These are phyloP conservation scores for Lepidium aucheri DNA, from an alignment of 345 rosid genomes.

Conservation along the genomic window DNA sequence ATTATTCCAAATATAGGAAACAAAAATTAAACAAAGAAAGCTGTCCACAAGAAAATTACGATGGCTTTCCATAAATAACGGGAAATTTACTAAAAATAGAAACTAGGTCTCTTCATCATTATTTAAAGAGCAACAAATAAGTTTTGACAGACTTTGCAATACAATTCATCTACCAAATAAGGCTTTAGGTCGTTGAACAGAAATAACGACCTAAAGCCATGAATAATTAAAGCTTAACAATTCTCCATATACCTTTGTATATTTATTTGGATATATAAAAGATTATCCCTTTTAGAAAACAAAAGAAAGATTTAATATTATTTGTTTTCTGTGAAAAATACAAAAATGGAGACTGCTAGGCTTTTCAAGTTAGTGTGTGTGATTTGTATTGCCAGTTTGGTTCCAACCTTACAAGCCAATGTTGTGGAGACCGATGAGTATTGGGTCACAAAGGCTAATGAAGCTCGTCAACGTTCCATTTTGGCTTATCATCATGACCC, in stretches of 20 bases:
- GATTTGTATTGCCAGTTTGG: conserved; percentile 28
- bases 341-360: conserved; percentile 27
- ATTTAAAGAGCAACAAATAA: conserved; percentile 19
- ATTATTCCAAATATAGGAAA: conserved; percentile 17
- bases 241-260: conserved; percentile 18
- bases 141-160: conserved; percentile 19
- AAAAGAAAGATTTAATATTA: not conserved
- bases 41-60: conserved; percentile 12
- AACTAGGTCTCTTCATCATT: not conserved
- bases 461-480: conserved; percentile 25
- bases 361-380: conserved; percentile 21
- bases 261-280: conserved; percentile 4
- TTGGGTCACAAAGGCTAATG: conserved; percentile 37
- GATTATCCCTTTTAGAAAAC: conserved; percentile 14
- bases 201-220: conserved; percentile 17
- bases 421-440: conserved; percentile 44
- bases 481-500: conserved; percentile 43
- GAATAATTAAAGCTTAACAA: conserved; percentile 21
- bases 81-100: conserved; percentile 19
- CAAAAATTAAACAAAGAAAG: conserved; percentile 1
- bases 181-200: conserved; percentile 21
- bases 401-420: conserved; percentile 30
- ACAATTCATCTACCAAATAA: conserved; percentile 16
- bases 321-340: not conserved
- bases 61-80: conserved; percentile 23